These are phyloP conservation scores for Boletus rufocinnamomeus DNA, from an alignment of 768 basidiomycete genomes.

Conservation along the genomic window DNA sequence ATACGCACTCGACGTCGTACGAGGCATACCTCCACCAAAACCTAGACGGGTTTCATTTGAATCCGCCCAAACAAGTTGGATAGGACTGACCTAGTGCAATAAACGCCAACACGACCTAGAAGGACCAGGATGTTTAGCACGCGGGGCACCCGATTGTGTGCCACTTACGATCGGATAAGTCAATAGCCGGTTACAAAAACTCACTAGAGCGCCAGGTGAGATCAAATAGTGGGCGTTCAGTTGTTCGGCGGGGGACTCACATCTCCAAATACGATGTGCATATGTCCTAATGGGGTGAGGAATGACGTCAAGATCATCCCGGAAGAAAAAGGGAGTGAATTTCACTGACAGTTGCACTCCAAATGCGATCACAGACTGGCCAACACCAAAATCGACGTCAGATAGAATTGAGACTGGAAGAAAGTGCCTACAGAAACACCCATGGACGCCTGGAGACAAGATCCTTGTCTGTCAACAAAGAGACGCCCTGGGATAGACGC, in stretches of 20 bases:
- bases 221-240: background rate
- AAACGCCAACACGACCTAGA: slow-evolving; percentile 31
- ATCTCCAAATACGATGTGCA: slow-evolving; percentile 41
- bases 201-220: slow-evolving; percentile 27
- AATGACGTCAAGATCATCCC: slow-evolving; percentile 4
- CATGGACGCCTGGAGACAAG: slow-evolving; percentile 36
- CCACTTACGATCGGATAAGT: slow-evolving; percentile 36
- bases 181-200: slow-evolving; percentile 32
- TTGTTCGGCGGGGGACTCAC: slow-evolving; percentile 22
- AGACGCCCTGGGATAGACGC: background rate
- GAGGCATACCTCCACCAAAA: slow-evolving; percentile 31
- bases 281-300: slow-evolving; percentile 30
- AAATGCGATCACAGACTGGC: slow-evolving; percentile 37
- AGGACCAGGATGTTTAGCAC: background rate
- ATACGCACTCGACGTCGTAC: background rate
- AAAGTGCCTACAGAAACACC: slow-evolving; percentile 31
- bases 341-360: slow-evolving; percentile 36
- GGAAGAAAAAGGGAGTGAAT: background rate
- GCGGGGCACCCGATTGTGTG: background rate
- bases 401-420: background rate
- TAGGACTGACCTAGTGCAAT: slow-evolving; percentile 29
- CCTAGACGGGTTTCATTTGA: slow-evolving; percentile 13
- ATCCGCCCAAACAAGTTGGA: background rate
- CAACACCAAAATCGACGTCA: background rate
- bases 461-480: background rate